Conservation (phyloP, 345 rosid genomes). For the Eucalyptus pauciflora region DNA sequence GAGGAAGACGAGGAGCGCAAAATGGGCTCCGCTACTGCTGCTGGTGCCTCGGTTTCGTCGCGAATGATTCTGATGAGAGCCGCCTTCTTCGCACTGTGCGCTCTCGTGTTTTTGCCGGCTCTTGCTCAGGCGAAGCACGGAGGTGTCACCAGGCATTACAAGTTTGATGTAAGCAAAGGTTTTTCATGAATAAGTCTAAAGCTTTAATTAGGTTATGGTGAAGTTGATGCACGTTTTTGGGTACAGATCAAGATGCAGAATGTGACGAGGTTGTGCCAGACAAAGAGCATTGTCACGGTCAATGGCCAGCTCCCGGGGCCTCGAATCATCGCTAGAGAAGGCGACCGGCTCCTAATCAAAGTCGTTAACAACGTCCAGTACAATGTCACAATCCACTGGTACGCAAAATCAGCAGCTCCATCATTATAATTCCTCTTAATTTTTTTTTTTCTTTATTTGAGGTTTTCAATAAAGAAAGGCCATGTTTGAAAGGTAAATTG, state of each 20-base stretch:
- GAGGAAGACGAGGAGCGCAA: background rate
- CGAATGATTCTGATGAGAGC: background rate
- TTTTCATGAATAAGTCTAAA: background rate
- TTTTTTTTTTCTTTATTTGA: background rate
- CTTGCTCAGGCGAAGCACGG: conserved; percentile 18
- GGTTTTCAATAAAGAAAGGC: background rate
- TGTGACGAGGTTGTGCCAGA: conserved; percentile 55
- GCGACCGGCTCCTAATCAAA: conserved; percentile 52
- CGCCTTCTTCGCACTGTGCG: background rate
- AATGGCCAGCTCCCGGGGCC: conserved; percentile 72
- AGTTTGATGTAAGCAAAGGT: conserved; percentile 18
- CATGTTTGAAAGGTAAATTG: background rate
- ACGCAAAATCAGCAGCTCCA: background rate
- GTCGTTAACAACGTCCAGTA: conserved; percentile 58
- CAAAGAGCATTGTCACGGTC: conserved; percentile 63
- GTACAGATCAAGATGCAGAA: conserved; percentile 44
- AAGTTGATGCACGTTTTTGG: background rate
- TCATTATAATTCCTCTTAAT: no score
- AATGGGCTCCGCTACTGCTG: conserved; percentile 1
- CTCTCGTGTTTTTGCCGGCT: conserved; percentile 5
- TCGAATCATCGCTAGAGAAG: conserved; percentile 58
- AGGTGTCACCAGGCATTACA: conserved; percentile 31
- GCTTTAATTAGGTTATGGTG: background rate
- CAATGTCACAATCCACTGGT: conserved; percentile 72
- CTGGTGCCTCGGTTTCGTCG: background rate